phyloP scores from a whole-genome alignment of 768 basidiomycete species.

The Podaxis sp. region DNA sequence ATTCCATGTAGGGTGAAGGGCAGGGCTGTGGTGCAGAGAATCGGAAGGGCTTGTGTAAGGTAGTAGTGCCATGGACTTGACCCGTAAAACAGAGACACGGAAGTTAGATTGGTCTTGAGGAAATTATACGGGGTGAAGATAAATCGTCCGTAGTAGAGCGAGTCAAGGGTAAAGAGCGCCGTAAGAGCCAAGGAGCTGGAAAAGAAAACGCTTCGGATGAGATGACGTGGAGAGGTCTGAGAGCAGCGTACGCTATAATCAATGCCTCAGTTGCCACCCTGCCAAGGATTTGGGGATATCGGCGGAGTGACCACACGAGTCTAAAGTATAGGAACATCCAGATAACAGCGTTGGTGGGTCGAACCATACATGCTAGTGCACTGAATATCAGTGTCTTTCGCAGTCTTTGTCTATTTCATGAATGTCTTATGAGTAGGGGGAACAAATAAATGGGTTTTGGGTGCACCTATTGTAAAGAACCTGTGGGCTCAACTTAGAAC shows the following conservation, averaged over 20 bases:
- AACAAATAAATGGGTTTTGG: background rate
- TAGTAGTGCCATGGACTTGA: slow-evolving; percentile 88
- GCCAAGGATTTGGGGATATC: slow-evolving; percentile 28
- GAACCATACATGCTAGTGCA: slow-evolving; percentile 74
- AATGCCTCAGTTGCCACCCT: slow-evolving; percentile 39
- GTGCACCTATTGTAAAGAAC: slow-evolving; percentile 40
- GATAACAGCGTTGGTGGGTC: slow-evolving; percentile 87
- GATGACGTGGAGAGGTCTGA: background rate
- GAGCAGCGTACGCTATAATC: slow-evolving; percentile 44
- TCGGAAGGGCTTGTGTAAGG: slow-evolving; percentile 79
- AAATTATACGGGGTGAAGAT: slow-evolving; percentile 85
- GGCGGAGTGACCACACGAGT: slow-evolving; percentile 55
- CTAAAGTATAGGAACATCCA: slow-evolving; percentile 73
- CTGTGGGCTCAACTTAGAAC: slow-evolving; percentile 33
- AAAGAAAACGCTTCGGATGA: background rate
- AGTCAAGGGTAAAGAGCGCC: slow-evolving; percentile 55
- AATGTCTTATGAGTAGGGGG: slow-evolving; percentile 17
- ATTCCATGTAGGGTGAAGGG: slow-evolving; percentile 73
- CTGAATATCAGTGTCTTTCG: slow-evolving; percentile 53
- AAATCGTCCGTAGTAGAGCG: slow-evolving; percentile 61
- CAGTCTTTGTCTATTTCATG: slow-evolving; percentile 30
- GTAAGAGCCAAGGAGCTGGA: slow-evolving; percentile 27
- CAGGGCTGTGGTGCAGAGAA: slow-evolving; percentile 70
- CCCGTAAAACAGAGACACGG: slow-evolving; percentile 93
- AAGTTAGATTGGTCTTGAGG: slow-evolving; percentile 76